A percentile compares a stretch with the other conserved stretches of the same genome.
phyloP scores from a whole-genome alignment of 2,329 filamentous ascomycete species.

The Zalaria sp. region DNA sequence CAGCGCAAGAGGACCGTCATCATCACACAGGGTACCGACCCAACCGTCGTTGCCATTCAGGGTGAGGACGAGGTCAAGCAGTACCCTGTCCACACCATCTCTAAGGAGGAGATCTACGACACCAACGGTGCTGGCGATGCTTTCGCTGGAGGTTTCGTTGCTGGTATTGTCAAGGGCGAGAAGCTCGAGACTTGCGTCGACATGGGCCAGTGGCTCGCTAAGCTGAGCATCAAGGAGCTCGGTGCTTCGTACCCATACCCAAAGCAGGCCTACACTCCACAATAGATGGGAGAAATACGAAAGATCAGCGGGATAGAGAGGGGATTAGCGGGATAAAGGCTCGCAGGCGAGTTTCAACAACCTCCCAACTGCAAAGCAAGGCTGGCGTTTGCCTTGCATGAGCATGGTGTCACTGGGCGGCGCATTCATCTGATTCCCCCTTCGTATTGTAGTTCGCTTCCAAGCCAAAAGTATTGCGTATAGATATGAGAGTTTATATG shows the following conservation, averaged over 20 bases:
- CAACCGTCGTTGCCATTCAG: constrained; percentile 66
- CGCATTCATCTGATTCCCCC: no score
- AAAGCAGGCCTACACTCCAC: constrained; percentile 19
- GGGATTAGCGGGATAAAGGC: no score
- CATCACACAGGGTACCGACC: constrained; percentile 86
- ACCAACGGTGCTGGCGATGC: constrained; percentile 94
- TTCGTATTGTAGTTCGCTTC: no score
- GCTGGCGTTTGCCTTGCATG: no score
- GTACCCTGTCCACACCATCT: constrained; percentile 70
- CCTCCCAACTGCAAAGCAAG: no score
- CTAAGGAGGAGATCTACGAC: constrained; percentile 70
- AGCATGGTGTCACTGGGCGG: no score
- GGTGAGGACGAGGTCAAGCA: constrained; percentile 49
- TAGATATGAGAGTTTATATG: no score
- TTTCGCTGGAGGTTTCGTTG: constrained; percentile 87
- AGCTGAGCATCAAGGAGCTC: constrained; percentile 84
- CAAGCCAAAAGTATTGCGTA: no score
- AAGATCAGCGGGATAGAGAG: no score
- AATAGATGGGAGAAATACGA: no score
- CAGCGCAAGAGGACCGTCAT: constrained; percentile 75
- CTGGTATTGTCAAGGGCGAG: constrained; percentile 78
- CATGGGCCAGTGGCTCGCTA: constrained; percentile 93
- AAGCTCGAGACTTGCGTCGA: constrained; percentile 64
- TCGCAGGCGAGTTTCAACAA: no score
- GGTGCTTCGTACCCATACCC: constrained; percentile 56